Evolutionary conservation across 1,284 basidiomycete species (phyloP), one percentile per base, ranked within the genome.

Genomic region (Coniophora puteana): DNA sequence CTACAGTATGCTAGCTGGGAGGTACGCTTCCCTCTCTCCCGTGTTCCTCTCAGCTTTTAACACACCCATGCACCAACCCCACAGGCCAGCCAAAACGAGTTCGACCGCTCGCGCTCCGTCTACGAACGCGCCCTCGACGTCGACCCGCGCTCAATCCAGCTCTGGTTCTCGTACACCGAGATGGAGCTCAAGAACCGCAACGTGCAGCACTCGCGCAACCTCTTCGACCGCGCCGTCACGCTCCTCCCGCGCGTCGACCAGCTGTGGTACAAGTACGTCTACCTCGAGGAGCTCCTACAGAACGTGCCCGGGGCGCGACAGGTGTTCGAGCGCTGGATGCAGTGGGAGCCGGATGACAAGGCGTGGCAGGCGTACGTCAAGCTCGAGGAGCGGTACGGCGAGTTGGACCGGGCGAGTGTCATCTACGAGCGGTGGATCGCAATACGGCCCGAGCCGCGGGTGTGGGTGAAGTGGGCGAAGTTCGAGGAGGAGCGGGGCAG

Each of bases 321-420:
- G 61, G 90, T 99, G 43, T 99, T 99, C 55, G 96, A 99, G 65
- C 78, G 95, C 35, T 99, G 95, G 95, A 96, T 99, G 93, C 78
- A 88, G 50, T 99, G 96, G 96, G 93, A 99, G 62, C 96, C 96
- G 0, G 93, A 98, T 57, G 96, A 99, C 77, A 98, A 97, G 70
- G 93, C 95, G 5, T 99, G 95, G 96, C 89, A 93, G 58, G 91
- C 92, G 10, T 99, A 96, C 65, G 92, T 99, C 74, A 95, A 97
- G 70, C 72, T 99, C 61, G 96, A 99, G 68, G 82, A 89, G 57
- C 78, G 95, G 35, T 99, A 99, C 62, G 73, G 85, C 49, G 96
- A 99, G 66, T 66, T 83, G 27, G 95, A 98, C 53, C 76, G 93
- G 10, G 95, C 93, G 2, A 95, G 92, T 51, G 74, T 82, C 17